Conservation (phyloP, 306 rosid species). For the Ochetophila trinervis region DNA sequence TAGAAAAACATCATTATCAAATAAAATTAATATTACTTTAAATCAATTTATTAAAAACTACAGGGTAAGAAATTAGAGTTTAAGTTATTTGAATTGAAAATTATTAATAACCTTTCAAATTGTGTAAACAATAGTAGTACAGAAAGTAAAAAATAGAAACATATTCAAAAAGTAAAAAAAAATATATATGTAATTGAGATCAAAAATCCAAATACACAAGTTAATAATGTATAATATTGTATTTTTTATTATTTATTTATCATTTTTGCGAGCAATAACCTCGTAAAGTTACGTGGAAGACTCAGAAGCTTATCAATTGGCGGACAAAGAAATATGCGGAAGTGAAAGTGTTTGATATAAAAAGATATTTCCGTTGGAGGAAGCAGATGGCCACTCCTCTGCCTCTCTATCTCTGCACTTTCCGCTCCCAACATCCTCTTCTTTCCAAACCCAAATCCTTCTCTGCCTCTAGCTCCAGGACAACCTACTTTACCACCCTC, state of each 20-base stretch:
- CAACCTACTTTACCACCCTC: constrained; percentile 34
- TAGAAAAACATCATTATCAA: no score
- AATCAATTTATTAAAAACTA: no score
- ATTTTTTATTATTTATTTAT: no score
- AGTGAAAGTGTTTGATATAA: neutral
- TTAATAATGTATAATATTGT: no score
- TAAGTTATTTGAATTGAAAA: no score
- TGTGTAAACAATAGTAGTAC: no score
- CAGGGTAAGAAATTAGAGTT: no score
- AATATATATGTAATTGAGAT: no score
- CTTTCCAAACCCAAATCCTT: constrained; percentile 16
- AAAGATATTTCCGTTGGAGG: neutral
- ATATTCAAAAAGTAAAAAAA: no score
- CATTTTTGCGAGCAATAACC: neutral
- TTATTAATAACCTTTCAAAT: no score
- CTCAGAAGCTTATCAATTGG: constrained; percentile 17
- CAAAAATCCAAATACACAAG: no score
- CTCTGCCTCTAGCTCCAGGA: constrained; percentile 16
- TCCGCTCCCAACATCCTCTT: constrained; percentile 17
- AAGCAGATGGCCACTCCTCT: constrained; percentile 61
- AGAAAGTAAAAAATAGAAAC: neutral
- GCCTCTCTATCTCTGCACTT: constrained; percentile 21
- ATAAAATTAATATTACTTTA: no score
- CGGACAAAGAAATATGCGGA: neutral
- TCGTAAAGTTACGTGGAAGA: constrained; percentile 30